Conservation (phyloP, 2,329 filamentous ascomycete species). For the Pseudogymnoascus sp. region DNA sequence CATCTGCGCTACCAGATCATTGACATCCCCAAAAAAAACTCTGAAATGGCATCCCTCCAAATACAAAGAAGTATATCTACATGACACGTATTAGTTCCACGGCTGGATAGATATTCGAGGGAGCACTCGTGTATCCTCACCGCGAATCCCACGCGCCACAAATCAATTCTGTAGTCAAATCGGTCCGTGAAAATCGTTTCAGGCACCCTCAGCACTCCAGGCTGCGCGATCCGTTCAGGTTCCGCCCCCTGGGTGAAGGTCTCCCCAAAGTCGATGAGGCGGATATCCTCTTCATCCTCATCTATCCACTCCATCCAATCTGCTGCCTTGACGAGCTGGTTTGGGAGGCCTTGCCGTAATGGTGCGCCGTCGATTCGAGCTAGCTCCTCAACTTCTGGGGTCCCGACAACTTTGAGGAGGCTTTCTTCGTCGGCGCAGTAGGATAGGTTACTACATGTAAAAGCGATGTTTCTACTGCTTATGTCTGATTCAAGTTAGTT, state of each 20-base stretch:
- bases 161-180: slow-evolving; percentile 22
- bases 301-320: slow-evolving; percentile 20
- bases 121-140: background rate
- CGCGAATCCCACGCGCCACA: slow-evolving; percentile 20
- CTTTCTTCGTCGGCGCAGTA: slow-evolving; percentile 10
- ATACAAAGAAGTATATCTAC: slow-evolving; percentile 16
- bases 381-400: slow-evolving; percentile 10
- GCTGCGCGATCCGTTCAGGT: slow-evolving; percentile 18
- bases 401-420: slow-evolving; percentile 13
- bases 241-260: slow-evolving; percentile 16
- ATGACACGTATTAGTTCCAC: background rate
- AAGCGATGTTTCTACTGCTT: slow-evolving; percentile 25
- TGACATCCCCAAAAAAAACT: background rate
- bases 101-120: background rate
- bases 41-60: slow-evolving; percentile 12
- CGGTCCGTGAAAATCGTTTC: slow-evolving; percentile 22
- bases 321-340: slow-evolving; percentile 15
- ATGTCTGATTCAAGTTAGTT: slow-evolving; percentile 19
- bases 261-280: slow-evolving; percentile 24
- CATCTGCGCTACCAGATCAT: slow-evolving; percentile 13
- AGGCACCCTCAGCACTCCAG: slow-evolving; percentile 17
- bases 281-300: slow-evolving; percentile 23
- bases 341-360: slow-evolving; percentile 16
- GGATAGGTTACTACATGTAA: slow-evolving; percentile 17
- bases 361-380: slow-evolving; percentile 11